These are phyloP conservation scores for Monosporascus sp. DNA, from an alignment of 2,329 filamentous ascomycete genomes.

Conservation along the genomic window DNA sequence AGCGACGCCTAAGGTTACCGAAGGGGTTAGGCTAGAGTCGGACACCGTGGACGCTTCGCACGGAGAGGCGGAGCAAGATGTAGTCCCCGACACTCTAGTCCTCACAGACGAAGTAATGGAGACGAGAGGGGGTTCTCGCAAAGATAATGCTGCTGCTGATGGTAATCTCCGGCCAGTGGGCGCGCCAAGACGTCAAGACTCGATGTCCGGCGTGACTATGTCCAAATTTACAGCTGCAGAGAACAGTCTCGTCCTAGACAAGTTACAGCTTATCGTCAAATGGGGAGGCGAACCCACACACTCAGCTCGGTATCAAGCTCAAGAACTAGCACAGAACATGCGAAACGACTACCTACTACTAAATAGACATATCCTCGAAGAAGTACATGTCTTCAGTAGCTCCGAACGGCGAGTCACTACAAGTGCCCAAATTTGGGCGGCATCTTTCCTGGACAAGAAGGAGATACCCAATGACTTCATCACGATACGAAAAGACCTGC, in stretches of 20 bases:
- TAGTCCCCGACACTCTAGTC: slow-evolving; percentile 14
- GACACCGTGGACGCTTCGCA: slow-evolving; percentile 22
- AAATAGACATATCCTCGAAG: slow-evolving; percentile 85
- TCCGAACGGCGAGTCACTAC: slow-evolving; percentile 92
- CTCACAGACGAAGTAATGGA: slow-evolving; percentile 6
- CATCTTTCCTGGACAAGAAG: slow-evolving; percentile 81
- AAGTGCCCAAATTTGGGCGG: slow-evolving; percentile 93
- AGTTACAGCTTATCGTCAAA: slow-evolving; percentile 95
- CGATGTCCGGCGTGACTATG: slow-evolving; percentile 82
- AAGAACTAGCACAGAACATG: slow-evolving; percentile 93
- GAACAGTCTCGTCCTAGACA: slow-evolving; percentile 88
- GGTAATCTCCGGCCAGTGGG: slow-evolving; percentile 29
- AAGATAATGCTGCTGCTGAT: slow-evolving; percentile 13
- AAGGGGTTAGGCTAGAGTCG: slow-evolving; percentile 26
- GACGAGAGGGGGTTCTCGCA: slow-evolving; percentile 5
- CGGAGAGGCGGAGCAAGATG: slow-evolving; percentile 16
- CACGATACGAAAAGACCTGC: slow-evolving; percentile 82
- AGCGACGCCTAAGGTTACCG: slow-evolving; percentile 26
- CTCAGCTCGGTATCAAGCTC: slow-evolving; percentile 90
- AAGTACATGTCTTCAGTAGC: slow-evolving; percentile 92
- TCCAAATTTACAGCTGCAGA: slow-evolving; percentile 91
- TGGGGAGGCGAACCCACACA: slow-evolving; percentile 99
- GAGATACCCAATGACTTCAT: slow-evolving; percentile 83
- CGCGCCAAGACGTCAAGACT: slow-evolving; percentile 66
- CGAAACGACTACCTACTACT: slow-evolving; percentile 88